Evolutionary conservation across 2,329 filamentous ascomycete genomes (phyloP), one percentile per base, ranked within the genome.

Genomic region (Stachybotrys elegans): DNA sequence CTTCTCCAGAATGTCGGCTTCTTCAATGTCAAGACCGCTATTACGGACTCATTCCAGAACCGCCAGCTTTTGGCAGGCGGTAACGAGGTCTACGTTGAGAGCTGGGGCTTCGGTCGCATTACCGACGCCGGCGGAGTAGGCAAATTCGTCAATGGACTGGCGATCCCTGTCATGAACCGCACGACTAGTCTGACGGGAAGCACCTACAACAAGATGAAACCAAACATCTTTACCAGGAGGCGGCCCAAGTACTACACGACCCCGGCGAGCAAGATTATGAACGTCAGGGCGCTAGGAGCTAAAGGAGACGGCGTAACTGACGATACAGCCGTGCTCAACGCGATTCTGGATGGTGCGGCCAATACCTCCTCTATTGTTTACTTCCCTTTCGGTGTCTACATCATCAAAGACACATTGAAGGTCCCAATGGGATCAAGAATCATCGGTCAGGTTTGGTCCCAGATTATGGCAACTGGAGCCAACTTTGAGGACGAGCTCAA

Each of bases 381-480:
- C n/a, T 17, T 39, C 5, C 32, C 22, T 48, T 63, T 63, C 42
- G 72, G 73, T n/a, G 59, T 69, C 22, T 76, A 76, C 50, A 56
- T 68, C 4, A 60, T 75, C 25, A 62, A 58, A 5, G 55, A 59
- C 23, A 75, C 71, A 2, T 56, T 75, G 25, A 56, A 61, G 16
- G 57, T 77, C 13, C 72, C 72, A 0, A 48, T 58, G 2, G 63
- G 64, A 4, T 59, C 65, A 13, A 64, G 62, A 22, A 70, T 78
- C 31, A 60, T 73, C 5, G 73, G 73, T 14, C 67, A 76, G 48
- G 58, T 51, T 9, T 71, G 63, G 58, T 56, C 67, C 5, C 61
- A 68, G 42, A 67, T 78, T 47, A 64, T 77, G 52, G 70, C 68
- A 6, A 66, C 60, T 29, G 74, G 75, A 6, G 42, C 45, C n/a